Conservation (phyloP, 768 basidiomycete genomes). For the Suillus sp. region DNA sequence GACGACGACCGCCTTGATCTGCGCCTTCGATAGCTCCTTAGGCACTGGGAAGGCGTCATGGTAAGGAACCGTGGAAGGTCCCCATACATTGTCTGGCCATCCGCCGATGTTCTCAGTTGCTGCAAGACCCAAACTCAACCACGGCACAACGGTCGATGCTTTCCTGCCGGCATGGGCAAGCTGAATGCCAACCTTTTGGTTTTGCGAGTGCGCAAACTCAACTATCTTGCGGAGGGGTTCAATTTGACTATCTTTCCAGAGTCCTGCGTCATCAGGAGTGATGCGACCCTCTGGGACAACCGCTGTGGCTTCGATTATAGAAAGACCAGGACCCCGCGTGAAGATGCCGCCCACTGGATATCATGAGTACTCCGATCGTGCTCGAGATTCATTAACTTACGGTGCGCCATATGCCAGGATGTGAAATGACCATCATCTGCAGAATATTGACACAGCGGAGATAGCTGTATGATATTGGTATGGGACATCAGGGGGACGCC, state of each 20-base stretch:
- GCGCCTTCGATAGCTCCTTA: slow-evolving; percentile 55
- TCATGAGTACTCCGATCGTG: neutral
- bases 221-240: slow-evolving; percentile 50
- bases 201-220: slow-evolving; percentile 73
- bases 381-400: slow-evolving; percentile 14
- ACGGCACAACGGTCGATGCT: slow-evolving; percentile 63
- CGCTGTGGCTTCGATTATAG: slow-evolving; percentile 68
- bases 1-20: slow-evolving; percentile 56
- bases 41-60: slow-evolving; percentile 49
- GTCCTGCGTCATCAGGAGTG: slow-evolving; percentile 61
- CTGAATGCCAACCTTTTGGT: slow-evolving; percentile 72
- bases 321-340: slow-evolving; percentile 55
- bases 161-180: slow-evolving; percentile 81
- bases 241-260: slow-evolving; percentile 66
- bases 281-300: slow-evolving; percentile 66
- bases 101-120: slow-evolving; percentile 47
- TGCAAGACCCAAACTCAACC: slow-evolving; percentile 44
- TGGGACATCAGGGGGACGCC: neutral
- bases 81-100: slow-evolving; percentile 57
- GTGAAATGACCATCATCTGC: slow-evolving; percentile 53
- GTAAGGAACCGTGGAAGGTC: slow-evolving; percentile 53
- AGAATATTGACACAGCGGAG: slow-evolving; percentile 65
- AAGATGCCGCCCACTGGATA: slow-evolving; percentile 52
- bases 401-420: slow-evolving; percentile 60
- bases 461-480: slow-evolving; percentile 34